Evolutionary conservation across 2,329 filamentous ascomycete genomes (phyloP), one percentile per base, ranked within the genome.

Genomic region (Myriosclerotinia scirpicola): DNA sequence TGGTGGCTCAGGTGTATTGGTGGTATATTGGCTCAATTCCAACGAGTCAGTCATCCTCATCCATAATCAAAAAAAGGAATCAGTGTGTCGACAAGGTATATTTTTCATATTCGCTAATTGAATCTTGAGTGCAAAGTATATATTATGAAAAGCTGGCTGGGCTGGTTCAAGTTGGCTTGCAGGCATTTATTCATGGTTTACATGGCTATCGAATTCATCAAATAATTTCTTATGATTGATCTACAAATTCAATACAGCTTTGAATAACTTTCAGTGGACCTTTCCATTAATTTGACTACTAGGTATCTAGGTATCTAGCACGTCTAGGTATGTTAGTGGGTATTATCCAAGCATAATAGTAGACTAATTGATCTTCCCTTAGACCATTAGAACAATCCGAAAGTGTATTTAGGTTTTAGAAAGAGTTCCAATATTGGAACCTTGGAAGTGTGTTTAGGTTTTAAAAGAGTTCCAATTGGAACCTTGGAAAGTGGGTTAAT

Each of bases 361-460:
- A 53, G 46, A 26, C 44, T 60, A 54, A 60, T 53, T 65, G 64
- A 65, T 54, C 48, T 65, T 30, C 55, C 46, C 58, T 59, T 61
- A 62, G 36, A 62, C 53, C 48, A 53, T 22, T 12, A 12, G 56
- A 59, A 59, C 30, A 48, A 34, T 38, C 34, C 46, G 26, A n/a
- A 65, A 53, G 64, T 55, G 54, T 58, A 44, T 50, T 52, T 44
- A 15, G 63, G n/a, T 40, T 59, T 42, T 20, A 40, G 36, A 60
- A 22, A 36, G 17, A 34, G 22, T 34, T 42, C 26, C 26, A 26
- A 26, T 26, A 26, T 26, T 26, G 26, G 3, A 3, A 26, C 26
- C 26, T 26, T 26, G 26, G 30, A 65, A 53, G 64, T 55, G 54
- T 48, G 54, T 50, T 52, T 44, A 15, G 63, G n/a, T 40, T 59